phyloP scores from a whole-genome alignment of 192 early-diverging fungal species.

The Umbelopsis isabellina region DNA sequence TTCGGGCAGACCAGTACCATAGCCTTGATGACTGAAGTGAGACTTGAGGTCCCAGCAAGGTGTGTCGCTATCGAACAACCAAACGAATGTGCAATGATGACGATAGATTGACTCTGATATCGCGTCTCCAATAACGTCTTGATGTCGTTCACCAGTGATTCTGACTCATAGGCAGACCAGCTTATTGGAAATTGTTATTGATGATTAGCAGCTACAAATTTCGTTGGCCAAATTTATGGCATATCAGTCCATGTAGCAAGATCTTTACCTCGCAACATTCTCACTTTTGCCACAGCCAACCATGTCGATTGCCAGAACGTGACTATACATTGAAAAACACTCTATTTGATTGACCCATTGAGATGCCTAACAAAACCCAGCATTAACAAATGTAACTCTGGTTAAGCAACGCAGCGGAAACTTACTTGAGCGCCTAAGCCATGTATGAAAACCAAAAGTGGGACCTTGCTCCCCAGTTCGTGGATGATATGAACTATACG shows the following conservation, averaged over 20 bases:
- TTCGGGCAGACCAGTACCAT: constrained; percentile 58
- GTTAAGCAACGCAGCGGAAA: neutral
- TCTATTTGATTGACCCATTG: constrained; percentile 62
- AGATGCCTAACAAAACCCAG: constrained; percentile 41
- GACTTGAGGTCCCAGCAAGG: constrained; percentile 31
- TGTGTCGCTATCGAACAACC: constrained; percentile 54
- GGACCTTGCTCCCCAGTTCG: constrained; percentile 54
- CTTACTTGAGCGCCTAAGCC: constrained; percentile 64
- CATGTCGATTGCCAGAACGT: constrained; percentile 58
- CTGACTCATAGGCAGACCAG: constrained; percentile 49
- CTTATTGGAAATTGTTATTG: too few relatives aligned
- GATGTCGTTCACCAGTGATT: constrained; percentile 50
- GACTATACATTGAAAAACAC: constrained; percentile 53
- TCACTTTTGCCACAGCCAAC: constrained; percentile 61
- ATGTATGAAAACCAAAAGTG: constrained; percentile 60
- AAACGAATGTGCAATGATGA: constrained; percentile 61
- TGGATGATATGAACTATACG: constrained; percentile 60
- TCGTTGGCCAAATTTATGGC: neutral
- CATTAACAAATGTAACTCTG: neutral
- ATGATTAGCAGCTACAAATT: neutral
- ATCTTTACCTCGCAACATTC: constrained; percentile 46
- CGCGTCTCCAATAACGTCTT: constrained; percentile 41
- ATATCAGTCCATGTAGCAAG: neutral
- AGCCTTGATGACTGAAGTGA: constrained; percentile 45
- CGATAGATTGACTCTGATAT: constrained; percentile 50